Conservation (phyloP, 2,329 filamentous ascomycete species). For the Emergomyces pasteurianus region DNA sequence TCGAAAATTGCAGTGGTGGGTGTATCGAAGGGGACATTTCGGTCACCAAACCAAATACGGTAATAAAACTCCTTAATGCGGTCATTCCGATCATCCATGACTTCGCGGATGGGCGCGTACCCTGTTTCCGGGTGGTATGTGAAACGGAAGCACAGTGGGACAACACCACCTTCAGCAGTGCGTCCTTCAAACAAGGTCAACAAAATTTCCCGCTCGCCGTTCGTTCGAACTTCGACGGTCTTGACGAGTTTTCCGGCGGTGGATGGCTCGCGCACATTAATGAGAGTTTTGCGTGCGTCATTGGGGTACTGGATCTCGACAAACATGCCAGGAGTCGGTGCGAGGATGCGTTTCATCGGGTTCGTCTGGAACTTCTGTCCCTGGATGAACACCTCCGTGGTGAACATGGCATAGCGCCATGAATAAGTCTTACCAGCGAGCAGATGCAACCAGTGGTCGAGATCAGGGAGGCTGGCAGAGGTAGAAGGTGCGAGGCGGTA, state of each 20-base stretch:
- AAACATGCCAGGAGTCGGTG: conserved; percentile 71
- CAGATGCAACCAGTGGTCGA: conserved; percentile 76
- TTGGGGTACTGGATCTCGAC: conserved; percentile 79
- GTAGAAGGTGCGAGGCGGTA: conserved; percentile 73
- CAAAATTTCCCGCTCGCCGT: conserved; percentile 64
- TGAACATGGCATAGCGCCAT: conserved; percentile 91
- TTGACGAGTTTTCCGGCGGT: conserved; percentile 76
- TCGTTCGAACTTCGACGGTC: conserved; percentile 73
- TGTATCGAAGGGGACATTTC: conserved; percentile 69
- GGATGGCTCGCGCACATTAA: conserved; percentile 77
- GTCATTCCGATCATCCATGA: conserved; percentile 93
- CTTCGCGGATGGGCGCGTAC: conserved; percentile 93
- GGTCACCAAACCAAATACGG: conserved; percentile 89
- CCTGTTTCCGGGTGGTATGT: conserved; percentile 90
- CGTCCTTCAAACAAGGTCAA: conserved; percentile 90
- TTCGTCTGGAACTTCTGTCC: conserved; percentile 96
- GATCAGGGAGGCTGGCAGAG: conserved; percentile 59
- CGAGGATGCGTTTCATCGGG: conserved; percentile 83
- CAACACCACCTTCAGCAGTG: conserved; percentile 69
- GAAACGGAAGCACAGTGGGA: conserved; percentile 77
- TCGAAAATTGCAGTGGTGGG: conserved; percentile 80
- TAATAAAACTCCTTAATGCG: conserved; percentile 99
- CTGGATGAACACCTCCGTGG: conserved; percentile 85
- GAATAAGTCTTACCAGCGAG: conserved; percentile 76
- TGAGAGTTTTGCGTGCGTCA: conserved; percentile 69